Percentiles rank a stretch among this genome's conserved stretches.
phyloP scores from a whole-genome alignment of 306 rosid genomes.

The Fagus sylvatica region DNA sequence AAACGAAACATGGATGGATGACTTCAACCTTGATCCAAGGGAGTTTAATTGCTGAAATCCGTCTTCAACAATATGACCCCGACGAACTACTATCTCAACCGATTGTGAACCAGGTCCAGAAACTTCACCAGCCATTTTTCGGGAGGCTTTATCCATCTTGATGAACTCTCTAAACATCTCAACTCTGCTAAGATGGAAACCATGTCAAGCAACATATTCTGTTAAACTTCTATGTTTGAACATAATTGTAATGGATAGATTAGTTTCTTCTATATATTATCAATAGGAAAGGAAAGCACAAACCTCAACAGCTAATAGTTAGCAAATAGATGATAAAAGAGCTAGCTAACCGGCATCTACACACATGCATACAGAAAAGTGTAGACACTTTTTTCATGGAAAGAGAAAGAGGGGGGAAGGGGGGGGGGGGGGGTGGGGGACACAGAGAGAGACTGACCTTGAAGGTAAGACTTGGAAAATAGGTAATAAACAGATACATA shows the following conservation, averaged over 20 bases:
- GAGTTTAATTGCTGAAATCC: conserved; percentile 85
- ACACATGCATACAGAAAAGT: background rate
- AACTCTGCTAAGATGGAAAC: conserved; percentile 59
- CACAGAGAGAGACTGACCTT: background rate
- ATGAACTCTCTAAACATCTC: conserved; percentile 95
- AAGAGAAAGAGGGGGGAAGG: background rate
- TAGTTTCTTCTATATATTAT: background rate
- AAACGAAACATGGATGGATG: conserved; percentile 92
- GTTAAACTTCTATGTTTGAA: background rate
- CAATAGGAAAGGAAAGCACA: background rate
- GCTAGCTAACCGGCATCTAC: background rate
- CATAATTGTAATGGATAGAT: background rate
- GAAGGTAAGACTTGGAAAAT: background rate
- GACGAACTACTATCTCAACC: conserved; percentile 72
- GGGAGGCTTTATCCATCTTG: conserved; percentile 88
- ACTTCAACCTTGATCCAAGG: conserved; percentile 84
- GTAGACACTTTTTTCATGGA: background rate
- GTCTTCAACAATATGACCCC: conserved; percentile 94
- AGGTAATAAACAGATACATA: background rate
- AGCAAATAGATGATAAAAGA: background rate
- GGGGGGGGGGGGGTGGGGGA: background rate
- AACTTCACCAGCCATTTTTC: conserved; percentile 97
- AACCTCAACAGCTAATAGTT: background rate
- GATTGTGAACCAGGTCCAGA: conserved; percentile 82
- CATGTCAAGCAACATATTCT: conserved; percentile 27